phyloP scores from a whole-genome alignment of 257 asterid genomes.

The Solanum habrochaites region DNA sequence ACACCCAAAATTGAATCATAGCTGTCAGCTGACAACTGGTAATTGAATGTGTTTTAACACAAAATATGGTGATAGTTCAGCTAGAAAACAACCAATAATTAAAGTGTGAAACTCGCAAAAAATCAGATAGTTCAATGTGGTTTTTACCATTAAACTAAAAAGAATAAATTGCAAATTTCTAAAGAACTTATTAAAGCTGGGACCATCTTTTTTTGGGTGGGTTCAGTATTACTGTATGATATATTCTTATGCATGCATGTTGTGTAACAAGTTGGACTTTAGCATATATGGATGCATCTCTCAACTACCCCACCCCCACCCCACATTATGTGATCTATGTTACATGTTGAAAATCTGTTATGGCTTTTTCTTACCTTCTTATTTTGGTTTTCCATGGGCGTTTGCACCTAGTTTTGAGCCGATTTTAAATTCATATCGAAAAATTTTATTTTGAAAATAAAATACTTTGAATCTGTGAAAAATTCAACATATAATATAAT shows the following conservation, averaged over 20 bases:
- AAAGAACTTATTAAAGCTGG: background rate
- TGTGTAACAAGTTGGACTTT: background rate
- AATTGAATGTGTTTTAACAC: too few relatives aligned
- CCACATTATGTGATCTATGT: background rate
- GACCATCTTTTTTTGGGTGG: background rate
- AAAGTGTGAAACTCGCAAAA: background rate
- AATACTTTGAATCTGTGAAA: fast-evolving
- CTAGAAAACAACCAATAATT: background rate
- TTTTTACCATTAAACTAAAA: background rate
- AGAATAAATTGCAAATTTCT: background rate
- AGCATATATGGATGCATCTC: background rate
- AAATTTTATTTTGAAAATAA: background rate
- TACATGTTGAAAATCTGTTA: background rate
- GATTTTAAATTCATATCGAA: background rate
- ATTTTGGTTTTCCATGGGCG: background rate
- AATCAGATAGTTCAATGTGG: too few relatives aligned
- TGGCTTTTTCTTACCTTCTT: background rate
- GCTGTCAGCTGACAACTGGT: too few relatives aligned
- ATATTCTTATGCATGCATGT: background rate
- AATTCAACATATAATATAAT: background rate
- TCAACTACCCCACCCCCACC: background rate
- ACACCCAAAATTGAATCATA: too few relatives aligned
- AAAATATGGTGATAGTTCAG: background rate
- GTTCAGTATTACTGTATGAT: background rate
- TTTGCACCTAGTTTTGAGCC: background rate